Percentiles rank a stretch among this genome's conserved stretches.
These are phyloP conservation scores for Pelargonium myrrhifolium DNA, from an alignment of 441 rosid genomes.

Conservation along the genomic window DNA sequence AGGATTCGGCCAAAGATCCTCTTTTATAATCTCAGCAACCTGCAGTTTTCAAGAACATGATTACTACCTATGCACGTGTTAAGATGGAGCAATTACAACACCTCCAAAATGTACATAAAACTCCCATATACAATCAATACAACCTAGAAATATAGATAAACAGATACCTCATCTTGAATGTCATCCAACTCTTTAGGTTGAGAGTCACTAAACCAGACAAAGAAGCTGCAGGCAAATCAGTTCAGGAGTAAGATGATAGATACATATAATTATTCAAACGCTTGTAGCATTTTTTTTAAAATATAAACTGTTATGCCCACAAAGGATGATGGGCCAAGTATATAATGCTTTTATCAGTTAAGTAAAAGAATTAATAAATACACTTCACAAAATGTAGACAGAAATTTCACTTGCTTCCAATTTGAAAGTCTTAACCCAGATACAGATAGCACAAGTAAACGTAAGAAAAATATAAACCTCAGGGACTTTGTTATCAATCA, in stretches of 20 bases:
- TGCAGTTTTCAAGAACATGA: conserved; percentile 25
- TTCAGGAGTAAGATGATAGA: background rate
- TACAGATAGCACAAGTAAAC: too few species aligned
- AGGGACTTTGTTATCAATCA: too few species aligned
- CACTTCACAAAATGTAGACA: too few species aligned
- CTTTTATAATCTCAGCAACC: conserved; percentile 91
- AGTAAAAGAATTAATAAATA: too few species aligned
- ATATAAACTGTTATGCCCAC: too few species aligned
- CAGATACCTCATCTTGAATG: conserved; percentile 64
- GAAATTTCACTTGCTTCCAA: too few species aligned
- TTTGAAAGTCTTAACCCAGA: too few species aligned
- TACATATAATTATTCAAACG: background rate
- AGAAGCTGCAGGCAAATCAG: conserved; percentile 55
- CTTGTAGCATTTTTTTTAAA: too few species aligned
- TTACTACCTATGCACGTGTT: background rate
- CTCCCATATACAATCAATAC: background rate
- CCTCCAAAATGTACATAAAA: conserved; percentile 1
- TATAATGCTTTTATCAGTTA: too few species aligned
- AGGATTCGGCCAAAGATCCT: conserved; percentile 94
- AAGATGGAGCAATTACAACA: background rate
- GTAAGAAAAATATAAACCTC: too few species aligned
- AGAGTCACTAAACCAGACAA: conserved; percentile 69
- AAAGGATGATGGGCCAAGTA: too few species aligned
- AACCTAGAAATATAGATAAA: conserved; percentile 3
- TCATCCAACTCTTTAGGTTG: conserved; percentile 60